A percentile compares a stretch with the other conserved stretches of the same genome.
Evolutionary conservation across 352 stramenopile species (phyloP).

Genomic region (Globisporangium paddicum): DNA sequence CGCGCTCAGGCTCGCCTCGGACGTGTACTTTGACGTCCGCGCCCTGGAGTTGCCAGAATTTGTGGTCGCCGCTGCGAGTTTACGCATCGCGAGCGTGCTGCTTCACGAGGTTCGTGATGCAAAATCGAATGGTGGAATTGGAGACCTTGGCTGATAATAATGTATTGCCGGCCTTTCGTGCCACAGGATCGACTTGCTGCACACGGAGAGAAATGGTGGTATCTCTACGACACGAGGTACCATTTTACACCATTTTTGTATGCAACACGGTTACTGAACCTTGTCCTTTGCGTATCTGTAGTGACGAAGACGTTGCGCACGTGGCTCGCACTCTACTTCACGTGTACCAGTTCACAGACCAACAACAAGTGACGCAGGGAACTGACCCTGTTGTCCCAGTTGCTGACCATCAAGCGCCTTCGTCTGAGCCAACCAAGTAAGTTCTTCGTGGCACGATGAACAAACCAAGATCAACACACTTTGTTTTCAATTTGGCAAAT

Average conservation of each 20-base stretch:
- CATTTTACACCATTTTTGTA: not conserved
- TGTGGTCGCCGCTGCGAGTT: constrained; percentile 23
- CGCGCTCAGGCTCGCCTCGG: constrained; percentile 32
- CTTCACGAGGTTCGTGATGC: constrained; percentile 13
- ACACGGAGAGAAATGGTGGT: constrained; percentile 38
- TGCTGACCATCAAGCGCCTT: not conserved
- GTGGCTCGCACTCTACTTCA: constrained; percentile 20
- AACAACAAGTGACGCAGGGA: not conserved
- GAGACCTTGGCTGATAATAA: not conserved
- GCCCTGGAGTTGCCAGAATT: constrained; percentile 22
- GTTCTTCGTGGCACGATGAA: not conserved
- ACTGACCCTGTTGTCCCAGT: not conserved
- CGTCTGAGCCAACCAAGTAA: not conserved
- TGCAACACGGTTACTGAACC: not conserved
- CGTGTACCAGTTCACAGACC: constrained; percentile 15
- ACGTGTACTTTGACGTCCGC: constrained; percentile 24
- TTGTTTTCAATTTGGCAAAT: not conserved
- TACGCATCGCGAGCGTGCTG: constrained; percentile 22
- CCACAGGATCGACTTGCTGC: not conserved
- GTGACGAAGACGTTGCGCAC: constrained; percentile 40
- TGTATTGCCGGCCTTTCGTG: not conserved
- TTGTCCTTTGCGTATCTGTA: constrained; percentile 2
- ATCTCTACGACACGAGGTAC: constrained; percentile 42
- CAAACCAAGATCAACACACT: not conserved
- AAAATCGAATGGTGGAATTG: not conserved